These are phyloP conservation scores for Thelonectria olida DNA, from an alignment of 2,329 filamentous ascomycete genomes.

Conservation along the genomic window DNA sequence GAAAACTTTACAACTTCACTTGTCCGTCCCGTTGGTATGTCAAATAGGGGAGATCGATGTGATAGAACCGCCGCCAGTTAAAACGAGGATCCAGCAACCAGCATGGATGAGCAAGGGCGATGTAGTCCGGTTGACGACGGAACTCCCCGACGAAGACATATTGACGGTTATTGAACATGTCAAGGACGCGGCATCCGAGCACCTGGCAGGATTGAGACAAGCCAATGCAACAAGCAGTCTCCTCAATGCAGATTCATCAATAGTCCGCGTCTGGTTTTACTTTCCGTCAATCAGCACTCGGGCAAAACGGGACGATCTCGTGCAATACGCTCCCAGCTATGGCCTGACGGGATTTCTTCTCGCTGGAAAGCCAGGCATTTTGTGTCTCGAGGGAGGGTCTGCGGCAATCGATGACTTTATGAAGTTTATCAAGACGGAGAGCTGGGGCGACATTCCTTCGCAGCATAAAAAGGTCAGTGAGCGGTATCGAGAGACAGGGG, in stretches of 20 bases:
- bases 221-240: neutral
- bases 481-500: constrained; percentile 53
- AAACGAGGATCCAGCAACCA: constrained; percentile 57
- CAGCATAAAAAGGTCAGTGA: constrained; percentile 72
- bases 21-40: constrained; percentile 46
- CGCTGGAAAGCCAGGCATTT: constrained; percentile 66
- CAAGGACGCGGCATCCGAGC: constrained; percentile 45
- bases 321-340: constrained; percentile 61
- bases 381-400: constrained; percentile 61
- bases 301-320: constrained; percentile 65
- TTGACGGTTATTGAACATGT: constrained; percentile 56
- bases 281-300: constrained; percentile 69
- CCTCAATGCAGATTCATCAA: constrained; percentile 26
- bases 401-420: constrained; percentile 65
- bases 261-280: constrained; percentile 69
- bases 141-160: constrained; percentile 55
- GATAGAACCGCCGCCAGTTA: constrained; percentile 51
- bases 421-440: constrained; percentile 70
- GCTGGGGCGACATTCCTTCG: constrained; percentile 69
- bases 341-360: constrained; percentile 66
- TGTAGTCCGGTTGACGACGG: constrained; percentile 46
- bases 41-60: neutral
- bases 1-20: constrained; percentile 44
- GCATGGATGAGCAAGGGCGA: constrained; percentile 62
- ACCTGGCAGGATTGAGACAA: constrained; percentile 38